Base-by-base conservation (phyloP, 2,329 filamentous ascomycete genomes). In the Alternaria consortialis region DNA sequence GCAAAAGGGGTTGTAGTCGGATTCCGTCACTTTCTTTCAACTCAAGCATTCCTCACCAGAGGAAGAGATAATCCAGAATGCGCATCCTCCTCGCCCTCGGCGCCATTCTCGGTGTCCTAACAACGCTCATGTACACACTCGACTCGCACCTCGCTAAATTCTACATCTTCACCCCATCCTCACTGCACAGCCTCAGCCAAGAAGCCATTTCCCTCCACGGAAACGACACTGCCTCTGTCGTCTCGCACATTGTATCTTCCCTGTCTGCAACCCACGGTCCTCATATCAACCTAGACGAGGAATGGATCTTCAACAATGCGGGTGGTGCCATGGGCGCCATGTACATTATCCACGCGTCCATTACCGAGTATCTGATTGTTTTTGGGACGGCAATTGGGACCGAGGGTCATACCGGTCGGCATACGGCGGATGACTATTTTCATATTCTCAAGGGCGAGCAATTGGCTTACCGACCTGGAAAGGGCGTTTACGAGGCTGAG, bases 371-470 rank as follows among this genome's bases (percentile, higher is more conserved):
- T 27, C 56, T 74, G 31, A 72, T 74, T 46, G 50, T 74, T 1
- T 74, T 74, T 53, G 72, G 72, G 0, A 92, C 91, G 1, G 86
- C 91, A 9, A 81, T 94, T 69, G 93, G 93, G 71, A 97, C 93
- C 12, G 93, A 96, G 80, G 93, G 93, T 63, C 93, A 97, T 84
- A 88, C 88, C 1, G 93, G 93, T 66, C 91, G 93, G 52, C 93
- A 97, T 85, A 94, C 92, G 12, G 93, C 93, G 15, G 91, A 97
- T 81, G 93, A 97, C 84, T 97, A 95, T 85, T 97, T 97, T 85
- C 88, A 94, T 84, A 97, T 97, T 84, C 85, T 97, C 32, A 84
- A 84, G 34, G 93, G 93, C 71, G 88, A 89, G 71, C 89, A 97
- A 81, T 84, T 87, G 71, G 91, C 92, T 66, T 94, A 93, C 83